Base-by-base conservation (phyloP, 2,329 filamentous ascomycete genomes). In the Xylaria sp. region DNA sequence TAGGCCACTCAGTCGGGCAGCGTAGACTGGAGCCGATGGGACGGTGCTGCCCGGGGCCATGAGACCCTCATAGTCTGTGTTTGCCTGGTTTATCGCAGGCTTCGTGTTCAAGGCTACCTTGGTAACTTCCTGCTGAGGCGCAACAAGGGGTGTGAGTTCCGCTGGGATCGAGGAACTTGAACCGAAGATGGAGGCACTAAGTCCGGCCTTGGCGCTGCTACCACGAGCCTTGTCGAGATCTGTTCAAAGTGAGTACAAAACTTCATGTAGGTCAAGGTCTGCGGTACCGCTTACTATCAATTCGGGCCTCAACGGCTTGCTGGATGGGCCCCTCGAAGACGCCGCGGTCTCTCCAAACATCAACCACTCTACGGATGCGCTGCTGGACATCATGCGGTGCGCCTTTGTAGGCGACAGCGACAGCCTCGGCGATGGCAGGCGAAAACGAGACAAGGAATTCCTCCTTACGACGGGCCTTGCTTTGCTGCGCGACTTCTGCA, bases 361-460 rank as follows among this genome's bases (percentile, higher is more conserved):
- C 94, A 2, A 98, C 87, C 0, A 98, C 94, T 33, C 95, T 87
- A 64, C 90, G 86, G 38, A 99, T 82, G 76, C 97, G 97, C 61
- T 87, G 85, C 75, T 98, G 95, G 28, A 97, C 87, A 54, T 99
- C 94, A 38, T 88, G 84, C 7, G 92, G 88, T 1, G 93, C 89
- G 64, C 93, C 92, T 77, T 94, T 96, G 77, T 98, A 99, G 40
- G 95, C 94, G n/a, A 87, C 83, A 14, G 92, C 85, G 9, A 91
- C 90, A n/a, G 93, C 94, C 76, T 99, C 95, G 19, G 92, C 92
- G 66, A 99, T 91, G 69, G 97, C 85, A 4, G 95, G 94, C 47
- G 94, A 90, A 77, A 97, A 98, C 7, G 95, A 94, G 64, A 90
- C 85, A 14, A 97, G 85, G 70, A 99, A 99, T 71, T 99, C 95